These are phyloP conservation scores for Irpex rosettiformis DNA, from an alignment of 1,284 basidiomycete species.

Conservation along the genomic window DNA sequence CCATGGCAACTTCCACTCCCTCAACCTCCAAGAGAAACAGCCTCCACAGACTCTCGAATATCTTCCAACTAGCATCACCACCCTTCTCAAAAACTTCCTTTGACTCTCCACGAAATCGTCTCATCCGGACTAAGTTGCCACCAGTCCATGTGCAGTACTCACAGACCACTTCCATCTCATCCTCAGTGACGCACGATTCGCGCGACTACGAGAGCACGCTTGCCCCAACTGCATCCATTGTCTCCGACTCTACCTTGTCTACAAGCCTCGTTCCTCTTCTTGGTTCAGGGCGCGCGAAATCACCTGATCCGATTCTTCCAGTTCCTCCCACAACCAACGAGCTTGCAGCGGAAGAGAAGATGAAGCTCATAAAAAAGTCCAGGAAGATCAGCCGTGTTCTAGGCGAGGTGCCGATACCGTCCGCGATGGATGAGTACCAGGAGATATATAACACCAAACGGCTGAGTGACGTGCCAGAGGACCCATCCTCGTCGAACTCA, in stretches of 20 bases:
- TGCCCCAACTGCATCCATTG: slow-evolving; percentile 1
- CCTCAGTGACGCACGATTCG: not conserved
- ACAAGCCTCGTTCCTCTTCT: slow-evolving; percentile 4
- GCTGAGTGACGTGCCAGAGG: slow-evolving; percentile 16
- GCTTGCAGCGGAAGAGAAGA: slow-evolving; percentile 33
- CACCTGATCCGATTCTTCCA: slow-evolving; percentile 16
- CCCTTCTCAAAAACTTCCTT: slow-evolving; percentile 10
- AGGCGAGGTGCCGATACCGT: slow-evolving; percentile 31
- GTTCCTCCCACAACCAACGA: slow-evolving; percentile 33
- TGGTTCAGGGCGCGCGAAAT: slow-evolving; percentile 12
- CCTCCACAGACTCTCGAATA: slow-evolving; percentile 29
- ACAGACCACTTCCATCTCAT: not conserved
- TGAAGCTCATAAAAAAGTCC: slow-evolving; percentile 38
- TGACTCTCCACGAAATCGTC: slow-evolving; percentile 7
- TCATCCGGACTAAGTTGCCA: slow-evolving; percentile 2
- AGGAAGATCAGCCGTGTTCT: slow-evolving; percentile 42
- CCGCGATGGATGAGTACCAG: slow-evolving; percentile 15
- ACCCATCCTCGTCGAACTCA: slow-evolving; percentile 12
- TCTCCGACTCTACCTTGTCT: slow-evolving; percentile 7
- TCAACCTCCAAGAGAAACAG: slow-evolving; percentile 15
- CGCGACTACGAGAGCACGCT: not conserved
- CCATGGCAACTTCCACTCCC: slow-evolving; percentile 13
- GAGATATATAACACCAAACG: slow-evolving; percentile 10
- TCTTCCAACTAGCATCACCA: slow-evolving; percentile 20
- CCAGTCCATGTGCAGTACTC: not conserved